Base-by-base conservation (phyloP, 2,329 filamentous ascomycete species). In the Ophiosphaerella korrae region DNA sequence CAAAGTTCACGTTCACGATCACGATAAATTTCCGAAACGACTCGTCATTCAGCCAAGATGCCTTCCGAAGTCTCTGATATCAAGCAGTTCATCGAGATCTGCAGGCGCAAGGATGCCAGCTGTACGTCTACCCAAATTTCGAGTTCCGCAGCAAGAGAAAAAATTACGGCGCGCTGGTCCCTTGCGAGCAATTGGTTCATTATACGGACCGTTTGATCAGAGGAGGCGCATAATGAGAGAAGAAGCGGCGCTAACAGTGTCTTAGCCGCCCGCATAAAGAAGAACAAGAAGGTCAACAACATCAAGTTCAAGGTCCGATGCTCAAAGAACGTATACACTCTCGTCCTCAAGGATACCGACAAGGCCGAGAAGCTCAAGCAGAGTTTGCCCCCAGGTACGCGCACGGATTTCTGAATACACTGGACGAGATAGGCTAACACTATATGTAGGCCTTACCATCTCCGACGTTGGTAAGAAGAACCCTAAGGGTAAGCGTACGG, bases 291-390 rank as follows among this genome's bases (percentile, higher is more conserved):
- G 82, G 82, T 83, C 75, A 85, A 88, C 78, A 88, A 93, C 85
- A 92, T 94, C 88, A 99, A 99, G 89, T 97, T 99, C 92, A 99
- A 99, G 91, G 93, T 99, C 86, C 91, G 94, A 80, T 97, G 94
- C 89, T 85, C 90, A 78, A 87, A 88, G 75, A 88, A 94, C 85
- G 85, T 99, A 71, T 99, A 99, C 89, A 97, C 94, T 71, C 88
- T 99, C 72, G 90, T 96, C 78, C 88, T 99, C 74, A 97, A 96
- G 88, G 94, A 99, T 83, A 86, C 87, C 75, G 94, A 97, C 78
- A 97, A 97, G 90, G 95, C 93, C 80, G 94, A 97, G 84, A 99
- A 99, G 90, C 88, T 99, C 71, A 97, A 97, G 92, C 93, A 97
- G 87, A 92, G 87, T 78, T 85, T 99, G 64, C 95, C 94, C 74